Base-by-base conservation (phyloP, 352 stramenopile genomes). In the Stephanocyclus meneghinianus region DNA sequence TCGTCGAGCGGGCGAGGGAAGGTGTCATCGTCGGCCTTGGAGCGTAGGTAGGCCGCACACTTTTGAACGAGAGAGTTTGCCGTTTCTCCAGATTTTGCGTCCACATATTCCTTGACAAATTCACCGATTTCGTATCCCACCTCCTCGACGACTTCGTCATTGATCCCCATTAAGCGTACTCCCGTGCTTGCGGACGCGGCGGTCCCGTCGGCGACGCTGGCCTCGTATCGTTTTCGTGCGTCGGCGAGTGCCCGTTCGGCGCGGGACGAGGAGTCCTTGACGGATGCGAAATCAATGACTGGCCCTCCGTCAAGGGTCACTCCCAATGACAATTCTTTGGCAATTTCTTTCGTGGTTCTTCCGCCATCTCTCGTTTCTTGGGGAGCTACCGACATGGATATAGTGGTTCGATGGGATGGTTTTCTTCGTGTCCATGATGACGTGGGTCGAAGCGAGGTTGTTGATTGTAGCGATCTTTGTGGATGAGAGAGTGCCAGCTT, bases 101-200 rank as follows among this genome's bases (percentile, higher is more conserved):
- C 74, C 0, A 78, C 40, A 18, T 71, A 84, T 30, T 81, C 72
- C 18, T 75, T 42, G 11, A 75, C 47, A 76, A 91, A 92, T 32
- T 56, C 50, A 35, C 84, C 86, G 60, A 94, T 80, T 68, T 88
- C 80, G 65, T 91, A 84, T 37, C 89, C 89, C 10, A 94, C 89
- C 76, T 91, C 86, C 21, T 63, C 60, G 50, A 94, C 86, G 11
- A 94, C 89, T 65, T 94, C 89, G 29, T 88, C 74, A 51, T 94
- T 92, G 44, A 94, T 94, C 26, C 89, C 89, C 55, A 94, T 83
- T 42, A 94, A 83, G 26, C 77, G 62, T 48, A 29, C 29, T 63
- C 21, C 40, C 9, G 26, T 32, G 13, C 8, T 9, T 45, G 30
- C 11, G 35, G 64, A 40, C 13, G 67, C 13, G 53, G 56, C 50